Percentiles rank a stretch among this genome's conserved stretches.
Conservation (phyloP, 2,329 filamentous ascomycete genomes). For the Parafenestella ontariensis region DNA sequence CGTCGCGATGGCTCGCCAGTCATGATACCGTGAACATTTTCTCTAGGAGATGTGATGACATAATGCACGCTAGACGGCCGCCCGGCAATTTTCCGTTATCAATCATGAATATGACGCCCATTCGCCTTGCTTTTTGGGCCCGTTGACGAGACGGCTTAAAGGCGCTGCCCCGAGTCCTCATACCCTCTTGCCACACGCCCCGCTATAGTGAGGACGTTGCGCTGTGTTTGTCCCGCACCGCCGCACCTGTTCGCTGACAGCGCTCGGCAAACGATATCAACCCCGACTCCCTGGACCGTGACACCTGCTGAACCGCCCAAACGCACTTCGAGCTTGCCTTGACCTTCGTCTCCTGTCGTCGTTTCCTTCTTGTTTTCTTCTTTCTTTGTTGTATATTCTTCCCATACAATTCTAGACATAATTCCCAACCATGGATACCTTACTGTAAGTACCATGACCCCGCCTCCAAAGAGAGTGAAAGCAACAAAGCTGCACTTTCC, state of each 20-base stretch:
- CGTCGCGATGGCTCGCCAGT: constrained; percentile 25
- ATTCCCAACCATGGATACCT: constrained; percentile 62
- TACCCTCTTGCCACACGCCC: constrained; percentile 18
- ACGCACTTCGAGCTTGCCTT: constrained; percentile 12
- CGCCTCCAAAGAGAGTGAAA: constrained; percentile 22
- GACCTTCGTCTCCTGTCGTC: constrained; percentile 6
- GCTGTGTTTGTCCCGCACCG: constrained; percentile 13
- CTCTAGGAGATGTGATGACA: constrained; percentile 35
- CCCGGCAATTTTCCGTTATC: constrained; percentile 18
- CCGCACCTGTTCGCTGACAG: constrained; percentile 27
- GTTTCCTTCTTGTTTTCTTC: constrained; percentile 8
- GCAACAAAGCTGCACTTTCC: constrained; percentile 4
- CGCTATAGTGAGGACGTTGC: constrained; percentile 9
- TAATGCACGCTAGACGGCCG: constrained; percentile 27
- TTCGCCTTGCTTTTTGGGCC: constrained; percentile 22
- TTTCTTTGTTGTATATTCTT: constrained; percentile 8
- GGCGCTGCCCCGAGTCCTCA: constrained; percentile 9
- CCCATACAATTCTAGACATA: constrained; percentile 9
- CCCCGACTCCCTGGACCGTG: constrained; percentile 22
- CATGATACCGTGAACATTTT: constrained; percentile 39
- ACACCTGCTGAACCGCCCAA: constrained; percentile 24
- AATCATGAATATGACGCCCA: constrained; percentile 20
- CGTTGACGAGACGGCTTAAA: constrained; percentile 9
- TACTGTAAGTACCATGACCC: constrained; percentile 60
- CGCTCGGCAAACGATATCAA: constrained; percentile 29